These are phyloP conservation scores for Eucalyptus virginea DNA, from an alignment of 345 rosid genomes.

Conservation along the genomic window DNA sequence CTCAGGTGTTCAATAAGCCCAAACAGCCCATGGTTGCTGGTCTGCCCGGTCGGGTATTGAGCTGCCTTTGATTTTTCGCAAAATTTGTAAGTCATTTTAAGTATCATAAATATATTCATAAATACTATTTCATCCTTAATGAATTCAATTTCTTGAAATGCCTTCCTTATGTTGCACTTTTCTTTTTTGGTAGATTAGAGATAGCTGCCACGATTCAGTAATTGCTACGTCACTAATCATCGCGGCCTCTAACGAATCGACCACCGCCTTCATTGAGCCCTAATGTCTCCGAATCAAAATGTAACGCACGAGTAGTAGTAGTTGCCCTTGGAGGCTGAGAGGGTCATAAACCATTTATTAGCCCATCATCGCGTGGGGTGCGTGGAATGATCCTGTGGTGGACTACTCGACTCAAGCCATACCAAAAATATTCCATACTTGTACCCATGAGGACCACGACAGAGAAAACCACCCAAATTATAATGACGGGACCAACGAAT, in stretches of 20 bases:
- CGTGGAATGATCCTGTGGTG: background rate
- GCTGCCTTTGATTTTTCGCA: background rate
- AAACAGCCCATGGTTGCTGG: background rate
- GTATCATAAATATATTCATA: background rate
- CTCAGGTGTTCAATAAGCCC: background rate
- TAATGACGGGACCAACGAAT: rapidly evolving
- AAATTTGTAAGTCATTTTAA: background rate
- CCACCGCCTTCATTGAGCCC: too few relatives aligned
- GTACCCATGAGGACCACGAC: background rate
- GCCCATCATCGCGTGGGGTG: background rate
- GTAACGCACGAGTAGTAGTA: too few relatives aligned
- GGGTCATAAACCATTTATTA: background rate
- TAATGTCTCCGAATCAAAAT: too few relatives aligned
- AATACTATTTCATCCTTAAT: background rate
- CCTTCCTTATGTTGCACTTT: background rate
- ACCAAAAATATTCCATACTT: background rate
- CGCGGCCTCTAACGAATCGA: rapidly evolving
- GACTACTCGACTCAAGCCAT: rapidly evolving
- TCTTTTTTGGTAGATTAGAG: background rate
- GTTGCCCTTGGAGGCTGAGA: background rate
- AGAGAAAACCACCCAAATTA: background rate
- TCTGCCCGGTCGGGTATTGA: background rate
- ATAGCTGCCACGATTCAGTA: background rate
- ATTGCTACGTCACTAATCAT: rapidly evolving
- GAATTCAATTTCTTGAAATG: background rate